These are phyloP conservation scores for Peronospora farinosa DNA, from an alignment of 352 stramenopile species.

Conservation along the genomic window DNA sequence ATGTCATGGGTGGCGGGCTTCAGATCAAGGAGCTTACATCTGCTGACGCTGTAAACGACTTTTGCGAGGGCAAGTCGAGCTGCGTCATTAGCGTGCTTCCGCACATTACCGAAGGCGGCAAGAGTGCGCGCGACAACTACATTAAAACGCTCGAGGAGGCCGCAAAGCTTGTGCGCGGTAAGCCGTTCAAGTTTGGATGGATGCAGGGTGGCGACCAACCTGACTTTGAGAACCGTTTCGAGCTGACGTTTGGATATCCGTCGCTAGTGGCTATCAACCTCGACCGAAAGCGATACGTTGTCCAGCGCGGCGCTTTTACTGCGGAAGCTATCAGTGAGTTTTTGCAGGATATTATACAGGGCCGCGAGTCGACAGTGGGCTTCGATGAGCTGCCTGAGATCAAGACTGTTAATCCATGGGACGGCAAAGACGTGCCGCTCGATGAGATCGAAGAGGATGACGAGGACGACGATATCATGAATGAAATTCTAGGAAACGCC, in stretches of 20 bases:
- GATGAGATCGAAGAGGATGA: slow-evolving; percentile 75
- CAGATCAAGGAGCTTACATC: slow-evolving; percentile 81
- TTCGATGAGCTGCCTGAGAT: slow-evolving; percentile 61
- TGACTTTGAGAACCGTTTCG: slow-evolving; percentile 77
- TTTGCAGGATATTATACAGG: slow-evolving; percentile 63
- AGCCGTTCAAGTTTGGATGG: slow-evolving; percentile 90
- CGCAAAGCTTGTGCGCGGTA: slow-evolving; percentile 82
- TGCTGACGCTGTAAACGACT: slow-evolving; percentile 54
- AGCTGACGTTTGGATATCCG: slow-evolving; percentile 89
- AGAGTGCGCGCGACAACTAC: slow-evolving; percentile 77
- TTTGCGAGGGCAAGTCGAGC: slow-evolving; percentile 84
- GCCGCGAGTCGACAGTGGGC: slow-evolving; percentile 52
- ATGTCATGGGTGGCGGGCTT: slow-evolving; percentile 61
- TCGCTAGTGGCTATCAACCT: slow-evolving; percentile 86
- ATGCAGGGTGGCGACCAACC: slow-evolving; percentile 84
- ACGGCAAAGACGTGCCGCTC: slow-evolving; percentile 73
- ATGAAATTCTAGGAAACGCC: slow-evolving; percentile 62
- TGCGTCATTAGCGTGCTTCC: slow-evolving; percentile 87
- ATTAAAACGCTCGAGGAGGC: slow-evolving; percentile 72
- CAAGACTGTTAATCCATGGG: slow-evolving; percentile 62
- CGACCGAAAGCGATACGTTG: slow-evolving; percentile 77
- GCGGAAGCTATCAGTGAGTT: slow-evolving; percentile 65
- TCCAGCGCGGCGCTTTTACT: slow-evolving; percentile 73
- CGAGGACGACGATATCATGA: slow-evolving; percentile 84
- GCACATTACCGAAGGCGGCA: slow-evolving; percentile 86